phyloP scores from a whole-genome alignment of 441 rosid species.

The Populus hybrid region DNA sequence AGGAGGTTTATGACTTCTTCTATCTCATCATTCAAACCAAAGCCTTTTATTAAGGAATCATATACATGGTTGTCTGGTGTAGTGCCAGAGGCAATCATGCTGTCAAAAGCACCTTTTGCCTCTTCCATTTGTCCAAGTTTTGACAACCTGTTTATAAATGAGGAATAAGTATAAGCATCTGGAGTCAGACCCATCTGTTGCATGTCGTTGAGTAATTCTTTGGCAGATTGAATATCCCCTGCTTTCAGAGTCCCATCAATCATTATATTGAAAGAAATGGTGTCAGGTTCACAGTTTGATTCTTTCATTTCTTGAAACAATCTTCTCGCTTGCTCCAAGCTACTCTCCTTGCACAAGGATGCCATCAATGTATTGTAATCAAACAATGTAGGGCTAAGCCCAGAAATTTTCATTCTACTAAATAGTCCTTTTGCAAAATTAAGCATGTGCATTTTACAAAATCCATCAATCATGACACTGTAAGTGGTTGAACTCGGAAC shows the following conservation, averaged over 20 bases:
- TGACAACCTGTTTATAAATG: constrained; percentile 48
- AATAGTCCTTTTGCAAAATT: constrained; percentile 68
- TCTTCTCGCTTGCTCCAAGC: constrained; percentile 58
- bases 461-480: constrained; percentile 50
- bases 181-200: constrained; percentile 47
- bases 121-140: constrained; percentile 54
- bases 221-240: constrained; percentile 47
- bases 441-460: constrained; percentile 49
- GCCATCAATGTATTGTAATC: constrained; percentile 55
- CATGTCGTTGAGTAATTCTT: constrained; percentile 50
- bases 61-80: constrained; percentile 40
- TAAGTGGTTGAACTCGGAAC: constrained; percentile 47
- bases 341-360: constrained; percentile 56
- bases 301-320: constrained; percentile 53
- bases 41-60: constrained; percentile 60
- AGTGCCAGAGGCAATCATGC: constrained; percentile 55
- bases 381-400: constrained; percentile 33
- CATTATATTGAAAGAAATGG: constrained; percentile 50
- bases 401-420: constrained; percentile 39
- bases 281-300: constrained; percentile 33
- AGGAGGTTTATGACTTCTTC: constrained; percentile 46
- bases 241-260: constrained; percentile 57
- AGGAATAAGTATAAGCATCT: constrained; percentile 49
- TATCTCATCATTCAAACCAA: constrained; percentile 38
- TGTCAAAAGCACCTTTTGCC: constrained; percentile 46